Evolutionary conservation across 768 basidiomycete species (phyloP).

Genomic region (Leccinellum rugosiceps): DNA sequence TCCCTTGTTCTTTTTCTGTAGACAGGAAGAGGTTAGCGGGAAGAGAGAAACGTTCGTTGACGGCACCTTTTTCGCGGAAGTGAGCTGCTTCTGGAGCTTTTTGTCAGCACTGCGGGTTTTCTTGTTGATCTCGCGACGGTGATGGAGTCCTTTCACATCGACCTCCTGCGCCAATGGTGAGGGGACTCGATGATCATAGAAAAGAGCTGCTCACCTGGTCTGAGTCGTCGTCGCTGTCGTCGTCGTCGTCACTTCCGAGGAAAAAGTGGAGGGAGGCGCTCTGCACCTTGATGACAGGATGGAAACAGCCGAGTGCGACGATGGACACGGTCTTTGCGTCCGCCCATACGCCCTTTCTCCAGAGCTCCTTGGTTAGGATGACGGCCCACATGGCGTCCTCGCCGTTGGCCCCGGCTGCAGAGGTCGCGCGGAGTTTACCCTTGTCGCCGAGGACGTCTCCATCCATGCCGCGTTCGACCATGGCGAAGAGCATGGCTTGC

Average conservation of each 20-base stretch:
- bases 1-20: slow-evolving; percentile 35
- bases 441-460: slow-evolving; percentile 81
- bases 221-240: slow-evolving; percentile 72
- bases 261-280: slow-evolving; percentile 95
- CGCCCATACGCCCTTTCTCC: slow-evolving; percentile 91
- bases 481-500: slow-evolving; percentile 91
- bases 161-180: slow-evolving; percentile 41
- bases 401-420: slow-evolving; percentile 42
- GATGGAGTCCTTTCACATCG: slow-evolving; percentile 72
- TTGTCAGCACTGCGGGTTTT: slow-evolving; percentile 83
- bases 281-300: slow-evolving; percentile 92
- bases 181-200: neutral
- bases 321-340: slow-evolving; percentile 94
- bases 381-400: slow-evolving; percentile 99
- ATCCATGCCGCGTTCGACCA: slow-evolving; percentile 92
- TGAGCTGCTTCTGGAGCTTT: slow-evolving; percentile 71
- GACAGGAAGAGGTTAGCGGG: slow-evolving; percentile 30
- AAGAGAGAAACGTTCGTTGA: neutral
- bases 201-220: slow-evolving; percentile 31
- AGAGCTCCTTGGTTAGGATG: slow-evolving; percentile 87
- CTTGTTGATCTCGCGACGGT: slow-evolving; percentile 90
- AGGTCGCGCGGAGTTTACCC: slow-evolving; percentile 58
- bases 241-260: slow-evolving; percentile 82
- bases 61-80: slow-evolving; percentile 68
- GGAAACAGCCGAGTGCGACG: slow-evolving; percentile 86